Percentiles rank a stretch among this genome's conserved stretches.
These are phyloP conservation scores for Candida gorgasii DNA, from an alignment of 805 yeast genomes.

Conservation along the genomic window DNA sequence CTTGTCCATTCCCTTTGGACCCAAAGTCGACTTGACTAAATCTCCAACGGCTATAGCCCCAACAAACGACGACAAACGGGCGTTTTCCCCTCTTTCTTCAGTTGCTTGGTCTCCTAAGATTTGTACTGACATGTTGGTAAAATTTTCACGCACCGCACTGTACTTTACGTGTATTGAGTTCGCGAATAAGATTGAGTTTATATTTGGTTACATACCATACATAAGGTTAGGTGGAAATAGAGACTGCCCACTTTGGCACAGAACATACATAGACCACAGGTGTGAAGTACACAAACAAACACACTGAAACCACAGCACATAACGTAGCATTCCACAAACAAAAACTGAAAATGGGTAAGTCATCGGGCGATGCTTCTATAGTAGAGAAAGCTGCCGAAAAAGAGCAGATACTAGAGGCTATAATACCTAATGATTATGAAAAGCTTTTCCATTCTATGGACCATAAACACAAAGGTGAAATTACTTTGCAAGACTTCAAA, in stretches of 20 bases:
- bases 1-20: slow-evolving; percentile 99
- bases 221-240: neutral
- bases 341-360: too few relatives aligned
- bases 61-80: slow-evolving; percentile 94
- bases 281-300: too few relatives aligned
- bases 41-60: slow-evolving; percentile 99
- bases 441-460: slow-evolving; percentile 37
- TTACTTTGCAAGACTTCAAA: slow-evolving; percentile 50
- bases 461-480: slow-evolving; percentile 45
- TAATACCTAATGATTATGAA: slow-evolving; percentile 14
- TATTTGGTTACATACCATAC: slow-evolving; percentile 1
- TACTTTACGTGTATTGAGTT: neutral
- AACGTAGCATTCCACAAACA: too few relatives aligned
- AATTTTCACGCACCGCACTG: neutral
- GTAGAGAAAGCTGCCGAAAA: too few relatives aligned
- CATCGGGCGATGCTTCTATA: too few relatives aligned
- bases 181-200: slow-evolving; percentile 5
- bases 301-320: too few relatives aligned
- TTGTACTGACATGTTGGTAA: slow-evolving; percentile 65
- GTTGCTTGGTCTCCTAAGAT: slow-evolving; percentile 97
- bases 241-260: too few relatives aligned
- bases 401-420: slow-evolving; percentile 4
- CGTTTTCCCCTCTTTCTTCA: slow-evolving; percentile 97
- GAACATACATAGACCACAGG: too few relatives aligned
- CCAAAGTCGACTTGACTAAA: slow-evolving; percentile 87